Evolutionary conservation across 768 basidiomycete species (phyloP).

Genomic region (Agaricus bisporus): DNA sequence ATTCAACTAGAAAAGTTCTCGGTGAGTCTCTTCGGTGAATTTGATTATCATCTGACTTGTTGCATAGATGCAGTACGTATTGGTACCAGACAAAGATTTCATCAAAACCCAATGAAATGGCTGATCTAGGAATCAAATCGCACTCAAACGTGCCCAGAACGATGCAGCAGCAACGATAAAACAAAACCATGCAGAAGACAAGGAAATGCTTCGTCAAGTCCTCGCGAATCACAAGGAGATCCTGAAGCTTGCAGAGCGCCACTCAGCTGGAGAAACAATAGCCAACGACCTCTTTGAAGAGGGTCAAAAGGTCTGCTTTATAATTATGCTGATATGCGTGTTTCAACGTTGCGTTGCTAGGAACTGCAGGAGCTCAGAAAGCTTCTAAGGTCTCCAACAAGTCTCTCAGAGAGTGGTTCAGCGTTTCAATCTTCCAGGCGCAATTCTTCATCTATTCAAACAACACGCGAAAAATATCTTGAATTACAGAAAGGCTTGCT

Average conservation of each 20-base stretch:
- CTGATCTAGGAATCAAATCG: not conserved
- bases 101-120: not conserved
- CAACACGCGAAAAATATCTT: slow-evolving; percentile 7
- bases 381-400: not conserved
- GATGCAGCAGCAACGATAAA: not conserved
- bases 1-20: slow-evolving; percentile 35
- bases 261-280: slow-evolving; percentile 36
- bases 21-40: slow-evolving; percentile 21
- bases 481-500: not conserved
- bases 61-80: not conserved
- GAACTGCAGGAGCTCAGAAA: not conserved
- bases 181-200: slow-evolving; percentile 20
- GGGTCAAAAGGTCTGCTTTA: slow-evolving; percentile 38
- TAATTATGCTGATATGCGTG: not conserved
- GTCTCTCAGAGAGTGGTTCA: slow-evolving; percentile 3
- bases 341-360: not conserved
- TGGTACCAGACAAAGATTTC: not conserved
- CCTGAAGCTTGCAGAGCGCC: slow-evolving; percentile 29
- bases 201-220: slow-evolving; percentile 32
- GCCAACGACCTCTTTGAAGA: slow-evolving; percentile 38
- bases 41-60: not conserved
- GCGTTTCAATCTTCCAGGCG: slow-evolving; percentile 11
- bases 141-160: not conserved
- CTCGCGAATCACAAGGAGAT: slow-evolving; percentile 21
- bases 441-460: slow-evolving; percentile 31